A percentile compares a stretch with the other conserved stretches of the same genome.
Conservation (phyloP, 495 filamentous ascomycete species). For the Podospora pseudoanserina region DNA sequence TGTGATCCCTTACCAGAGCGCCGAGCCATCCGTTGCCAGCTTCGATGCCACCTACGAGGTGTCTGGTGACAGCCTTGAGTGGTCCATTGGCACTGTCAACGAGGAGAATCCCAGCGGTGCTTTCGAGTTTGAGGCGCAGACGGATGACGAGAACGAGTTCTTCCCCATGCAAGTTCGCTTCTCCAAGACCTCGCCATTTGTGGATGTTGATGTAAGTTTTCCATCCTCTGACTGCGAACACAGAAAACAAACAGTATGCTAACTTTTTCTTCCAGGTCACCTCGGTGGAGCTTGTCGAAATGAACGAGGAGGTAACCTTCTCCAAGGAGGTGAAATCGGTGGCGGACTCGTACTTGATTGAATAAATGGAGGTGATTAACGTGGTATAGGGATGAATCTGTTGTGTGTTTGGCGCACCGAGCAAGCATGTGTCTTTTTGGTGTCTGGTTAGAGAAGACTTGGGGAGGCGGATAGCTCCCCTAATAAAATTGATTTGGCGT, state of each 20-base stretch:
- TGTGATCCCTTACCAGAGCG: constrained; percentile 75
- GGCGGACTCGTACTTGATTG: constrained; percentile 76
- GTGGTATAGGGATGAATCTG: neutral
- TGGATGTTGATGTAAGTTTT: constrained; percentile 80
- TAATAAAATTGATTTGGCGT: neutral
- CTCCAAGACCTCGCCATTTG: constrained; percentile 77
- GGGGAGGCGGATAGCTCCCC: neutral
- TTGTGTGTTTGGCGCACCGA: neutral
- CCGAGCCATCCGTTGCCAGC: constrained; percentile 83
- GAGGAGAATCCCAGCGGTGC: constrained; percentile 75
- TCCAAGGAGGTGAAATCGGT: constrained; percentile 85
- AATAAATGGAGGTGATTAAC: constrained; percentile 44
- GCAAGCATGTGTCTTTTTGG: constrained; percentile 1
- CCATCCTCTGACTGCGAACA: neutral
- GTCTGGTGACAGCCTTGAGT: constrained; percentile 86
- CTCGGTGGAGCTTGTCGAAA: constrained; percentile 68
- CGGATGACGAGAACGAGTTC: constrained; percentile 81
- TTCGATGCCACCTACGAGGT: constrained; percentile 95
- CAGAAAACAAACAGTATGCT: constrained; percentile 25
- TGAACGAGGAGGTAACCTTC: constrained; percentile 79
- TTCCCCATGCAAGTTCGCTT: constrained; percentile 96
- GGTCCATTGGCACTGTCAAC: constrained; percentile 80
- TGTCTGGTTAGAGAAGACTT: constrained; percentile 2
- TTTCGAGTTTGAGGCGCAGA: constrained; percentile 91
- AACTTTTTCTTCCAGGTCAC: constrained; percentile 52